phyloP scores from a whole-genome alignment of 768 basidiomycete genomes.

The Tulasnella sp. region DNA sequence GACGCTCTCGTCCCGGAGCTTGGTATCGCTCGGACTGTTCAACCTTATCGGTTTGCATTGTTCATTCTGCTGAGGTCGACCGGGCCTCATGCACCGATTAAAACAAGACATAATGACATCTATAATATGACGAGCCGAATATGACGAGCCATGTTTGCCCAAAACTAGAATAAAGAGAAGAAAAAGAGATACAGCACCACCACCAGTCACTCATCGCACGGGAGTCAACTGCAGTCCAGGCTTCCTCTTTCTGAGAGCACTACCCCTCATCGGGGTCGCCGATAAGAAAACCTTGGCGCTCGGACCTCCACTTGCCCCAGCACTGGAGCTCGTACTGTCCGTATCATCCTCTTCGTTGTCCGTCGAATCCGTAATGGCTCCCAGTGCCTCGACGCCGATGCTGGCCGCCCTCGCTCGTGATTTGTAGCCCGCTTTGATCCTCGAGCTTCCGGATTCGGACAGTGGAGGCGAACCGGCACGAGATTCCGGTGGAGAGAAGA shows the following conservation, averaged over 20 bases:
- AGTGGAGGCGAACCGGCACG: slow-evolving; percentile 15
- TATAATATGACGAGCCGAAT: slow-evolving; percentile 11
- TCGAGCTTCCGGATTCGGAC: neutral
- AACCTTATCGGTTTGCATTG: too few species aligned
- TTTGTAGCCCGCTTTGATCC: neutral
- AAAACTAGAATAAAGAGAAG: neutral
- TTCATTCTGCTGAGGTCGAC: too few species aligned
- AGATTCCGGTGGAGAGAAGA: slow-evolving; percentile 25
- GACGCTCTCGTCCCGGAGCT: neutral
- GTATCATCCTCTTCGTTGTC: slow-evolving; percentile 4
- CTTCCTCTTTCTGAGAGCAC: slow-evolving; percentile 10
- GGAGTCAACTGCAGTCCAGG: slow-evolving; percentile 12
- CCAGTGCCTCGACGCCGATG: slow-evolving; percentile 14
- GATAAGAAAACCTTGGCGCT: neutral
- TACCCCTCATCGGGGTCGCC: neutral
- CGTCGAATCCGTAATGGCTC: slow-evolving; percentile 15
- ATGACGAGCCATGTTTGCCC: neutral
- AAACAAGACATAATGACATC: neutral
- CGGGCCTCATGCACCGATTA: neutral
- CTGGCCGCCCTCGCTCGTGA: neutral
- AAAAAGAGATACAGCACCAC: neutral
- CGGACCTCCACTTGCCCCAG: neutral
- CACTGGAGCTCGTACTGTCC: neutral
- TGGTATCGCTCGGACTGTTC: neutral
- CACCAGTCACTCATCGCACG: neutral